Evolutionary conservation across 345 rosid species (phyloP).

Genomic region (Pistacia vera): DNA sequence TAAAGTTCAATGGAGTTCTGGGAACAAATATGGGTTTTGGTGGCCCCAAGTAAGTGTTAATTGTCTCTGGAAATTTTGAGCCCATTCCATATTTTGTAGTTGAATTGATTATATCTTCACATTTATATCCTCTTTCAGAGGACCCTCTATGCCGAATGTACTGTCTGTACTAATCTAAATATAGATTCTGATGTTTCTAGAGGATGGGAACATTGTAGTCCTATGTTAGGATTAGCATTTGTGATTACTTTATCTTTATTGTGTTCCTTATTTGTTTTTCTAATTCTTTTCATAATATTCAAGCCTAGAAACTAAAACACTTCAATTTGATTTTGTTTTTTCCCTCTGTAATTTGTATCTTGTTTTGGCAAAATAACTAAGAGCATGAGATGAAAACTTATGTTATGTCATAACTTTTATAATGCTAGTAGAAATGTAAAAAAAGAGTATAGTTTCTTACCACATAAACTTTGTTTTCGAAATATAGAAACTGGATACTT

Average conservation of each 20-base stretch:
- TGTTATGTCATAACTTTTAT: too few relatives aligned
- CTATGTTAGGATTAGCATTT: not conserved
- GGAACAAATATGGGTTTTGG: conserved; percentile 45
- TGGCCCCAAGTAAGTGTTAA: conserved; percentile 52
- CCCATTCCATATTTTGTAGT: conserved; percentile 2
- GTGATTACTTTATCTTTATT: not conserved
- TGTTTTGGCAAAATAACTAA: too few relatives aligned
- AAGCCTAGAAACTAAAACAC: too few relatives aligned
- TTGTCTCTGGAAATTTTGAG: conserved; percentile 5
- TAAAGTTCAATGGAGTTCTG: conserved; percentile 42
- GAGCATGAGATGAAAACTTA: too few relatives aligned
- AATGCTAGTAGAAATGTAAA: too few relatives aligned
- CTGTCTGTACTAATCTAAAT: not conserved
- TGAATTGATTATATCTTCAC: not conserved
- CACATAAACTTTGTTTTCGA: too few relatives aligned
- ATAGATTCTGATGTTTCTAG: not conserved
- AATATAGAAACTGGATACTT: too few relatives aligned
- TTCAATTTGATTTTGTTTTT: too few relatives aligned
- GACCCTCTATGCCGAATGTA: not conserved
- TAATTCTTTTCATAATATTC: too few relatives aligned
- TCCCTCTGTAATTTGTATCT: too few relatives aligned
- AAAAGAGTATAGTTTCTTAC: too few relatives aligned
- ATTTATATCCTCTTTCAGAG: not conserved
- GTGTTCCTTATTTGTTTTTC: too few relatives aligned
- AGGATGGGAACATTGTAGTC: not conserved